Evolutionary conservation across 148 eudicot genomes (phyloP).

Genomic region (Gaultheria prostrata): DNA sequence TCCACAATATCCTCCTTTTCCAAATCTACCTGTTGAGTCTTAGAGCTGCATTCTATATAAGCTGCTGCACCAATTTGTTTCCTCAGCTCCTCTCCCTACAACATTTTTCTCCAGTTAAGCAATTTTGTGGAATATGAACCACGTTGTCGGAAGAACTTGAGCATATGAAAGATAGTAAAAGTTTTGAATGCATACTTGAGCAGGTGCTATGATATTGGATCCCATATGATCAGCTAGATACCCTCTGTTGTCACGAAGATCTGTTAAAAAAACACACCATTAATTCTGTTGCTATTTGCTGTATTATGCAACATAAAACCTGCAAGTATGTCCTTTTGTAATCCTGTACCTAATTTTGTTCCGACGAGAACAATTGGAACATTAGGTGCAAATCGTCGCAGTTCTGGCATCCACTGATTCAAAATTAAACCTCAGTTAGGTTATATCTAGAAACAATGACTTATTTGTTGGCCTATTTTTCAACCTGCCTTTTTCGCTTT

Average conservation of each 20-base stretch:
- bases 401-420: slow-evolving; percentile 97
- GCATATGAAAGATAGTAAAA: neutral
- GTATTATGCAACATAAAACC: neutral
- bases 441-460: neutral
- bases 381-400: slow-evolving; percentile 91
- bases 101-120: slow-evolving; percentile 2
- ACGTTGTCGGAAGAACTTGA: neutral
- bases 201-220: slow-evolving; percentile 58
- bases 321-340: neutral
- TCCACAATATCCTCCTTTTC: neutral
- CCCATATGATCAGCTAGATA: slow-evolving; percentile 72
- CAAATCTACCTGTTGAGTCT: slow-evolving; percentile 84
- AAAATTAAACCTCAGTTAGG: slow-evolving; percentile 9
- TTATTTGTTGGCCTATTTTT: neutral
- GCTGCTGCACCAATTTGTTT: slow-evolving; percentile 98
- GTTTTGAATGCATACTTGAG: slow-evolving; percentile 54
- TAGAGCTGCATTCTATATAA: slow-evolving; percentile 96
- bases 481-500: neutral
- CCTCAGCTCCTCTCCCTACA: slow-evolving; percentile 92
- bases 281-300: neutral
- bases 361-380: slow-evolving; percentile 97
- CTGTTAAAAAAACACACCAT: slow-evolving; percentile 29
- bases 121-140: neutral
- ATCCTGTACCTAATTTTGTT: slow-evolving; percentile 76
- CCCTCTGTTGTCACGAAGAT: slow-evolving; percentile 84